Evolutionary conservation across 139 green algal species (phyloP), one percentile per base, ranked within the genome.

Genomic region (Chlorella sp.): DNA sequence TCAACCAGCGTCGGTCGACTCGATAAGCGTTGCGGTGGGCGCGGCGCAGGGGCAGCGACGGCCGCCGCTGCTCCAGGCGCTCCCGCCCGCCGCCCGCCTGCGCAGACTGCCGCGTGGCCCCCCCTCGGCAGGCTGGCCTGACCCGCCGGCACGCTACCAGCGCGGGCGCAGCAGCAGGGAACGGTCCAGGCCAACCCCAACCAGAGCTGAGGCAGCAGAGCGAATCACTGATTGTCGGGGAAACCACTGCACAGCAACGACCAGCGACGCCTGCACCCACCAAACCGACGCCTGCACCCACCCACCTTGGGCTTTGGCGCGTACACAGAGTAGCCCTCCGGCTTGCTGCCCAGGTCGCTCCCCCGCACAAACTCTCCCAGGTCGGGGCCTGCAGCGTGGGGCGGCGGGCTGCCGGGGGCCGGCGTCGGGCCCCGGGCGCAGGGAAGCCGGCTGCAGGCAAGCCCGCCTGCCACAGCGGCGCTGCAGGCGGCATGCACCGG

Each of bases 231-330:
- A n/a, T n/a, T n/a, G n/a, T n/a, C n/a, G n/a, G n/a, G n/a, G n/a
- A n/a, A n/a, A n/a, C n/a, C n/a, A n/a, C n/a, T n/a, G n/a, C n/a
- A n/a, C n/a, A n/a, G n/a, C n/a, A n/a, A n/a, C n/a, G 42, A 42
- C 41, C n/a, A 42, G 25, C 11, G 38, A 27, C 27, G 50, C 19
- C 15, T 51, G 15, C 2, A 1, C 56, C 29, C 56, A n/a, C 7
- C n/a, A n/a, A n/a, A 42, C 42, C 35, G 31, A 25, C 42, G 1
- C 17, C 42, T 2, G 51, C 45, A 31, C 4, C 8, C 7, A 2
- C 45, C 23, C 42, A 94, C 91, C 86, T 93, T 96, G 82, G 88
- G 95, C 43, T 74, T 79, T 0, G 90, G 91, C 31, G 93, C 91
- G 61, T 91, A 83, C 46, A 97, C 85, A 45, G 91, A 94, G 73